These are phyloP conservation scores for Gastrodia elata DNA, from an alignment of 106 monocot species.

Conservation along the genomic window DNA sequence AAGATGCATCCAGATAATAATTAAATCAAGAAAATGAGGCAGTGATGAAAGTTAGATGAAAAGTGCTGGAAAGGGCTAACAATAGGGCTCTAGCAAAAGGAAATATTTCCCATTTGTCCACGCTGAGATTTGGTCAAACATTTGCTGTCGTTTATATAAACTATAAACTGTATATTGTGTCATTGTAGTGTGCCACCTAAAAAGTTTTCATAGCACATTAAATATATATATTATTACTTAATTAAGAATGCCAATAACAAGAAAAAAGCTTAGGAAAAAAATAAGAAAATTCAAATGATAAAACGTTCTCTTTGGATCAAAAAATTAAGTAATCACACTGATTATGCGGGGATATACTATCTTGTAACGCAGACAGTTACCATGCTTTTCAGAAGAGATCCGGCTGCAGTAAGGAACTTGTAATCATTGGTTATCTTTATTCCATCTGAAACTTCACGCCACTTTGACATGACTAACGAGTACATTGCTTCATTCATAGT, in stretches of 20 bases:
- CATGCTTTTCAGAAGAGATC: slow-evolving; percentile 83
- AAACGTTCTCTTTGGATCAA: not conserved
- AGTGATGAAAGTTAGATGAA: no score
- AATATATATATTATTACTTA: not conserved
- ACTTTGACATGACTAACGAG: slow-evolving; percentile 64
- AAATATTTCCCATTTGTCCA: not conserved
- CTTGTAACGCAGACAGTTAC: slow-evolving; percentile 19
- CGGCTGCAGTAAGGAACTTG: slow-evolving; percentile 58
- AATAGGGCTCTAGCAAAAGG: no score
- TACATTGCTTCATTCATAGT: slow-evolving; percentile 86
- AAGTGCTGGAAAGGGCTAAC: no score
- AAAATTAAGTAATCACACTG: not conserved
- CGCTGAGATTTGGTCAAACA: not conserved
- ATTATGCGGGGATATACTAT: not conserved
- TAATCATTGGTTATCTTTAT: slow-evolving; percentile 72
- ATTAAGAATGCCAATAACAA: not conserved
- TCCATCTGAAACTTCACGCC: slow-evolving; percentile 75
- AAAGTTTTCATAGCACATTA: not conserved
- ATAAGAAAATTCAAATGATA: not conserved
- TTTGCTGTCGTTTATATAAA: not conserved
- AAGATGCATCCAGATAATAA: not conserved
- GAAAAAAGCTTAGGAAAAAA: not conserved
- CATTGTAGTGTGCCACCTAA: not conserved
- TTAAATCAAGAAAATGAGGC: not conserved
- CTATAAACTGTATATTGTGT: not conserved